phyloP scores from a whole-genome alignment of 1,284 basidiomycete species.

The Prillingera fragicola region DNA sequence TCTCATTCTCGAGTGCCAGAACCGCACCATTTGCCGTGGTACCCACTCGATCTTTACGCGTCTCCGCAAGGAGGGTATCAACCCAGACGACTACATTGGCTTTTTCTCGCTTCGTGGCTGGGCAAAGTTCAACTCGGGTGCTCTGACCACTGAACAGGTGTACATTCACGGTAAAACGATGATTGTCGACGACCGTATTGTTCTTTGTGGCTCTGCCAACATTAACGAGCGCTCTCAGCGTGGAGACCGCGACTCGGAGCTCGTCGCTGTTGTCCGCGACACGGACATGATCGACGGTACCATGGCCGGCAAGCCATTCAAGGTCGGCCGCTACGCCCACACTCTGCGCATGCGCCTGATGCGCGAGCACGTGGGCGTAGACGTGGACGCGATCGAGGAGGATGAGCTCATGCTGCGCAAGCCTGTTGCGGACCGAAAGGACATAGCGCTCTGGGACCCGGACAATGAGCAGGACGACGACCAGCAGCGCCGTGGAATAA shows the following conservation, averaged over 20 bases:
- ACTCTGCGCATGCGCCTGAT: constrained; percentile 88
- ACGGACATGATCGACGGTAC: constrained; percentile 91
- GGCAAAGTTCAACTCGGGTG: constrained; percentile 81
- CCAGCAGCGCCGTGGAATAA: constrained; percentile 34
- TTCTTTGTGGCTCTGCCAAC: constrained; percentile 98
- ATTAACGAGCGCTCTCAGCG: constrained; percentile 96
- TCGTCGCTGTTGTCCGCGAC: constrained; percentile 87
- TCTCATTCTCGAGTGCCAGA: constrained; percentile 90
- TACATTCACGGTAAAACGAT: constrained; percentile 85
- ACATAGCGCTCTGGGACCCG: constrained; percentile 70
- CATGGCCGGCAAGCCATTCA: constrained; percentile 92
- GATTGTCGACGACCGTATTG: constrained; percentile 88
- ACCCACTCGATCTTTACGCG: constrained; percentile 88
- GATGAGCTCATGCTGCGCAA: constrained; percentile 61
- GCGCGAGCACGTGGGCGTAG: constrained; percentile 92
- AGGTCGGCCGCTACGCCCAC: constrained; percentile 95
- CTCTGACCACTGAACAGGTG: constrained; percentile 85
- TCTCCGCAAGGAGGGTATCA: constrained; percentile 78
- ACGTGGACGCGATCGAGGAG: constrained; percentile 83
- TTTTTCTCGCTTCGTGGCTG: constrained; percentile 90
- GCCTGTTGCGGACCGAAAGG: constrained; percentile 55
- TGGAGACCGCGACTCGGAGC: constrained; percentile 93
- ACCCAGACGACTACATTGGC: constrained; percentile 87
- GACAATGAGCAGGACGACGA: constrained; percentile 62
- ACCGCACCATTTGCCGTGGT: constrained; percentile 80